Conservation (phyloP, 1,284 basidiomycete genomes). For the Sporisorium sorghi region DNA sequence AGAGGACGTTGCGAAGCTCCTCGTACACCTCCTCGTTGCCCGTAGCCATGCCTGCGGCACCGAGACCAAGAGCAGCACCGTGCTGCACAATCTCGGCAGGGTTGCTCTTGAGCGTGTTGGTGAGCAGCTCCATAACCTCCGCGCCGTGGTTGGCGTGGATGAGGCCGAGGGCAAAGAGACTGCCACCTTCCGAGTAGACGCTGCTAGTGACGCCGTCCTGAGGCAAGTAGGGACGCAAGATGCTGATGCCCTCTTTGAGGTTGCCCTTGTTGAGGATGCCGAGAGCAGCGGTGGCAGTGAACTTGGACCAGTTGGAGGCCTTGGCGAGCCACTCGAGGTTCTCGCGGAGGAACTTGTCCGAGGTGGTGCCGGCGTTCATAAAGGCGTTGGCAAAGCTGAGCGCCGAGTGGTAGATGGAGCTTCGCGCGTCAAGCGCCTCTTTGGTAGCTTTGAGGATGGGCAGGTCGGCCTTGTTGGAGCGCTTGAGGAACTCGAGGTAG, state of each 20-base stretch:
- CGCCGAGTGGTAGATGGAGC: conserved; percentile 68
- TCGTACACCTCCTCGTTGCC: conserved; percentile 69
- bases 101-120: conserved; percentile 66
- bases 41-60: conserved; percentile 69
- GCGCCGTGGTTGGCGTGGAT: conserved; percentile 69
- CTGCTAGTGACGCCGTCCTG: conserved; percentile 63
- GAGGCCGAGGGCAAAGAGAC: conserved; percentile 67
- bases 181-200: conserved; percentile 68
- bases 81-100: conserved; percentile 68
- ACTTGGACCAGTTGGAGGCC: conserved; percentile 69
- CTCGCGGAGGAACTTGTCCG: conserved; percentile 68
- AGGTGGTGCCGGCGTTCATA: conserved; percentile 69
- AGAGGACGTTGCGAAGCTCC: conserved; percentile 67
- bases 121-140: conserved; percentile 67
- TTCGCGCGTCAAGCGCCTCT: conserved; percentile 67
- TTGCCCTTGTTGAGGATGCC: conserved; percentile 69
- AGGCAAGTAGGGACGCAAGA: conserved; percentile 67
- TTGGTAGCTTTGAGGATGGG: conserved; percentile 67
- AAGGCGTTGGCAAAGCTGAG: conserved; percentile 69
- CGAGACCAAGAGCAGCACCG: conserved; percentile 68
- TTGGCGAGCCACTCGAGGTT: conserved; percentile 69
- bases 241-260: conserved; percentile 65
- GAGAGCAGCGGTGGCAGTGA: conserved; percentile 68
- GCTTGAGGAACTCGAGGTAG: conserved; percentile 67
- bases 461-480: conserved; percentile 67